Conservation (phyloP, 306 rosid genomes). For the Pyrus bretschneideri region DNA sequence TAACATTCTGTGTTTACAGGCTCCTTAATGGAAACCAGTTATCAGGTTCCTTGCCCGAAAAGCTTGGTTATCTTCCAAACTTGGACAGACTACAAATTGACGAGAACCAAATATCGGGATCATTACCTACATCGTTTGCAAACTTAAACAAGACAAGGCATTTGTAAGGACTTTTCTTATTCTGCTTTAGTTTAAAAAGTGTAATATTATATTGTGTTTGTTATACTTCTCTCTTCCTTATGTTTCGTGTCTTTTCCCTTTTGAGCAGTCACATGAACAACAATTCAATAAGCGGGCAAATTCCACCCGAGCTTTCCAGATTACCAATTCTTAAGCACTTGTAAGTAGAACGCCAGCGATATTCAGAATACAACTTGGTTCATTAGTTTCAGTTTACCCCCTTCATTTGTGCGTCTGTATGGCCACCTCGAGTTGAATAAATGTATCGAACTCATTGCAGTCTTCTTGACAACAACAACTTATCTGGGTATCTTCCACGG, state of each 20-base stretch:
- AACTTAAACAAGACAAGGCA: constrained; percentile 49
- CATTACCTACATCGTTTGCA: constrained; percentile 68
- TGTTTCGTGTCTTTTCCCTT: background rate
- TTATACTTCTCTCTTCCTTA: background rate
- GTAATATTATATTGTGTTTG: background rate
- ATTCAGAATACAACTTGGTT: background rate
- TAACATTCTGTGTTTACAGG: constrained; percentile 32
- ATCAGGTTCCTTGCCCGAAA: constrained; percentile 74
- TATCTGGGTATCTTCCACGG: constrained; percentile 73
- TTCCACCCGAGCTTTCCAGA: constrained; percentile 59
- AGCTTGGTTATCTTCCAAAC: constrained; percentile 72
- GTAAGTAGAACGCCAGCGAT: constrained; percentile 41
- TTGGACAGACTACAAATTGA: constrained; percentile 71
- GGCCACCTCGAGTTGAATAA: background rate
- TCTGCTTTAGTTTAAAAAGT: background rate
- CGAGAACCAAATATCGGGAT: constrained; percentile 63
- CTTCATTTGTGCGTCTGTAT: background rate
- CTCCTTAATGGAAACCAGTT: constrained; percentile 76
- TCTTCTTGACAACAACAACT: constrained; percentile 87
- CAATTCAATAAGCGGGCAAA: constrained; percentile 83
- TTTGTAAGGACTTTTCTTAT: constrained; percentile 60
- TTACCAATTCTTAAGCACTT: constrained; percentile 63
- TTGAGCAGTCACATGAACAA: constrained; percentile 95
- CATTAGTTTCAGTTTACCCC: background rate
- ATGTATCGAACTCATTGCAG: constrained; percentile 40